A percentile compares a stretch with the other conserved stretches of the same genome.
Conservation (phyloP, 2,329 filamentous ascomycete genomes). For the Talaromyces albobiverticillius region DNA sequence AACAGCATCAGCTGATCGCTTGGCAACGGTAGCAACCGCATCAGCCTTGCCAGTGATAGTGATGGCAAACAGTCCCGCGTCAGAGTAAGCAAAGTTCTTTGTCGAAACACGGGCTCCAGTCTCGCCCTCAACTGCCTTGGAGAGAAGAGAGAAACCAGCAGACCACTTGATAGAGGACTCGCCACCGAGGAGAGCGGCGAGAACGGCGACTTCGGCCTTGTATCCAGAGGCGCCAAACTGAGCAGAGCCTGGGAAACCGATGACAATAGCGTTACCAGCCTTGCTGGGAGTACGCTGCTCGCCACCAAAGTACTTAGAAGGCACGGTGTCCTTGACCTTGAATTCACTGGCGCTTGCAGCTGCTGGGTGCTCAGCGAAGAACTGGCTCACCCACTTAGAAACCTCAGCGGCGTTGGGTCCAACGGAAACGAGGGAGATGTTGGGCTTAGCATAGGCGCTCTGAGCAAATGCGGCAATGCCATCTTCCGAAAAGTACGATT, state of each 20-base stretch:
- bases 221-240: slow-evolving; percentile 66
- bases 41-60: slow-evolving; percentile 72
- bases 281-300: slow-evolving; percentile 83
- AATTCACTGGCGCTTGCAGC: slow-evolving; percentile 48
- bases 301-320: slow-evolving; percentile 88
- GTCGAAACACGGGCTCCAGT: slow-evolving; percentile 68
- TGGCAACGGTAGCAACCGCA: slow-evolving; percentile 70
- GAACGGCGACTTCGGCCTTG: slow-evolving; percentile 86
- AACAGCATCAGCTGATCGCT: slow-evolving; percentile 74
- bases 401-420: slow-evolving; percentile 74
- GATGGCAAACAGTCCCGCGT: slow-evolving; percentile 85
- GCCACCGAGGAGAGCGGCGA: slow-evolving; percentile 85
- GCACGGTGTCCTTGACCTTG: slow-evolving; percentile 56
- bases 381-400: slow-evolving; percentile 86
- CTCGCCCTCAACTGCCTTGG: slow-evolving; percentile 69
- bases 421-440: slow-evolving; percentile 88
- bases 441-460: slow-evolving; percentile 80
- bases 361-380: slow-evolving; percentile 72
- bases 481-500: slow-evolving; percentile 76
- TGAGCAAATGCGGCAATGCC: slow-evolving; percentile 72
- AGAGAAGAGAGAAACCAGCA: slow-evolving; percentile 83
- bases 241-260: slow-evolving; percentile 90
- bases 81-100: slow-evolving; percentile 82
- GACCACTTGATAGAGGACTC: slow-evolving; percentile 94
- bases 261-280: slow-evolving; percentile 76